Evolutionary conservation across 2,329 filamentous ascomycete species (phyloP).

Genomic region (Furcasterigmium furcatum): DNA sequence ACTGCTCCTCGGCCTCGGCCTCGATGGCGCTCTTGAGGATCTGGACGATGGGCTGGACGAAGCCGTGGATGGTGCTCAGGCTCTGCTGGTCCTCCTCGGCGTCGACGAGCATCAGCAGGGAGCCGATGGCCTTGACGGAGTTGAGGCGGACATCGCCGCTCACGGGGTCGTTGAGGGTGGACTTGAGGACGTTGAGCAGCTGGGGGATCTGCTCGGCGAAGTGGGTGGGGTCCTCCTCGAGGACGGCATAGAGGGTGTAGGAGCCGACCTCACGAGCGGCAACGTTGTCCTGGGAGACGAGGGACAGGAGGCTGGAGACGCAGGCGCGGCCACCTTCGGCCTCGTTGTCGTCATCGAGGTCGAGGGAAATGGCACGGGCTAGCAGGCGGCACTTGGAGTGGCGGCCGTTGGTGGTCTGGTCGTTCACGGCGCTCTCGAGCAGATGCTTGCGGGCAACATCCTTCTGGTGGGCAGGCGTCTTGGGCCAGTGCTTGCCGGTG

Average conservation of each 20-base stretch:
- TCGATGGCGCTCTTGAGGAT: slow-evolving; percentile 84
- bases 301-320: slow-evolving; percentile 73
- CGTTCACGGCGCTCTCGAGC: slow-evolving; percentile 77
- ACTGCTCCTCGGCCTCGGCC: slow-evolving; percentile 78
- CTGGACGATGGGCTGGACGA: slow-evolving; percentile 84
- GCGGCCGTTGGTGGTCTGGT: slow-evolving; percentile 71
- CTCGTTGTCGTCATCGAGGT: slow-evolving; percentile 50
- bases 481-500: slow-evolving; percentile 81
- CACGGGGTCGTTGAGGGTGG: slow-evolving; percentile 85
- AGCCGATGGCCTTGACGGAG: slow-evolving; percentile 85
- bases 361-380: slow-evolving; percentile 79
- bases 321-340: slow-evolving; percentile 70
- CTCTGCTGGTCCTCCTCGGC: slow-evolving; percentile 77
- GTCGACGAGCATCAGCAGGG: slow-evolving; percentile 83
- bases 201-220: slow-evolving; percentile 79
- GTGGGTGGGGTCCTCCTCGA: slow-evolving; percentile 82
- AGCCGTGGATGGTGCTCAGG: slow-evolving; percentile 71
- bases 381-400: slow-evolving; percentile 88
- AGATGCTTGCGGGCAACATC: slow-evolving; percentile 76
- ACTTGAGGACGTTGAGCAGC: slow-evolving; percentile 79
- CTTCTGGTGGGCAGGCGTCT: slow-evolving; percentile 72
- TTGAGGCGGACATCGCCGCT: slow-evolving; percentile 93
- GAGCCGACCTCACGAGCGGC: slow-evolving; percentile 85
- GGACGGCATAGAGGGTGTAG: slow-evolving; percentile 88
- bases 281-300: slow-evolving; percentile 71